Percentiles rank a stretch among this genome's conserved stretches.
Evolutionary conservation across 257 asterid species (phyloP).

Genomic region (Verbena officinalis): DNA sequence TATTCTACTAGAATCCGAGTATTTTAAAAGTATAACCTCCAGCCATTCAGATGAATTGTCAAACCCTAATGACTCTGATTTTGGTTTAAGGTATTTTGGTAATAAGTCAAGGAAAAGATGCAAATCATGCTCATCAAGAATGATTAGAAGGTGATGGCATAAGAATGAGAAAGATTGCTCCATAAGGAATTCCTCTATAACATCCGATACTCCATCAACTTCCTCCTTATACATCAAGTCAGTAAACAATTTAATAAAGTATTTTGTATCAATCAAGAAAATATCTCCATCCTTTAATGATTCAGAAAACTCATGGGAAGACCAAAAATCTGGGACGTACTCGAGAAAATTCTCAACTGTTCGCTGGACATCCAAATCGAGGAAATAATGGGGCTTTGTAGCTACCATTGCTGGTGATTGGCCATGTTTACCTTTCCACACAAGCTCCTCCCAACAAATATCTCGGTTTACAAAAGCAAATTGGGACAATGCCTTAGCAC

Average conservation of each 20-base stretch:
- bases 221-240: conserved; percentile 84
- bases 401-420: conserved; percentile 99
- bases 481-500: conserved; percentile 90
- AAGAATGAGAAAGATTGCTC: conserved; percentile 81
- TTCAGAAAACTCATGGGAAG: conserved; percentile 82
- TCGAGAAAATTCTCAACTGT: conserved; percentile 94
- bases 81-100: conserved; percentile 60
- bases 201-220: conserved; percentile 69
- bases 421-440: conserved; percentile 97
- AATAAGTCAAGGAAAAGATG: conserved; percentile 59
- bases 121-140: conserved; percentile 78
- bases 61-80: conserved; percentile 38
- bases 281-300: conserved; percentile 86
- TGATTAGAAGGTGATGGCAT: conserved; percentile 81
- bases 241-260: conserved; percentile 64
- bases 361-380: conserved; percentile 85
- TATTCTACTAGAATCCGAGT: conserved; percentile 41
- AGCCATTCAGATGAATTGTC: conserved; percentile 58
- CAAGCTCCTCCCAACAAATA: conserved; percentile 98
- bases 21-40: conserved; percentile 68
- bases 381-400: conserved; percentile 96
- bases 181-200: conserved; percentile 69
- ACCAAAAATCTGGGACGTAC: conserved; percentile 96
- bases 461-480: conserved; percentile 93
- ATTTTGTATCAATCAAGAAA: conserved; percentile 59